A percentile compares a stretch with the other conserved stretches of the same genome.
Conservation (phyloP, 192 early-diverging fungal genomes). For the Backusella circina region DNA sequence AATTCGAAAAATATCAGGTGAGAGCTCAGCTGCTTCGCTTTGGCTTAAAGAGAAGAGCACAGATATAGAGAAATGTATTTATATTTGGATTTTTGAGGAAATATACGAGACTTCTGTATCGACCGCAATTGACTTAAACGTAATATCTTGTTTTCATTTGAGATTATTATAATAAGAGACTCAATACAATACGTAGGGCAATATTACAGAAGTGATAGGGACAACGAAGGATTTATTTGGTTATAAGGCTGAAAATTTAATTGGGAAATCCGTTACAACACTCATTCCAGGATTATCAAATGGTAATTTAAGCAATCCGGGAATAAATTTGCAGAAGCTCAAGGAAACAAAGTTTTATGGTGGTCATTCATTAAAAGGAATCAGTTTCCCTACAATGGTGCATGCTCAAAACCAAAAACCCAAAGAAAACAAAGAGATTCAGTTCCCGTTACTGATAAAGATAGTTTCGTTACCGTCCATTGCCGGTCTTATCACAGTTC, state of each 20-base stretch:
- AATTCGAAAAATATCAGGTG: slow-evolving; percentile 49
- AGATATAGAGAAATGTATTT: slow-evolving; percentile 37
- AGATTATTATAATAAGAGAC: neutral
- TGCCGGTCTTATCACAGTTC: slow-evolving; percentile 55
- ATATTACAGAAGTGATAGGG: slow-evolving; percentile 39
- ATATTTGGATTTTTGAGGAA: slow-evolving; percentile 66
- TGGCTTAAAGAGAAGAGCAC: slow-evolving; percentile 59
- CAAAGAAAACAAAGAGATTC: neutral
- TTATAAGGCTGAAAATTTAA: slow-evolving; percentile 40
- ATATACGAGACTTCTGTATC: slow-evolving; percentile 42
- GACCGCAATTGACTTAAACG: slow-evolving; percentile 6
- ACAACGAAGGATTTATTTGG: slow-evolving; percentile 52
- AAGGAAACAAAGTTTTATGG: slow-evolving; percentile 57
- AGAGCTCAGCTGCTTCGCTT: slow-evolving; percentile 53
- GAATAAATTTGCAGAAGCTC: slow-evolving; percentile 41
- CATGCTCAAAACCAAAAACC: slow-evolving; percentile 27
- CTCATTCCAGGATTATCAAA: slow-evolving; percentile 19
- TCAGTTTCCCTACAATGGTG: slow-evolving; percentile 52
- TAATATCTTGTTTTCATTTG: neutral
- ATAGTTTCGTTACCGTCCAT: slow-evolving; percentile 63
- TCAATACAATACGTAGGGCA: slow-evolving; percentile 35
- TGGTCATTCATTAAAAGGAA: slow-evolving; percentile 40
- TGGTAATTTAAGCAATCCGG: neutral
- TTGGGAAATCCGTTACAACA: slow-evolving; percentile 34
- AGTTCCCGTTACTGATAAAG: slow-evolving; percentile 33